Evolutionary conservation across 345 rosid species (phyloP).

Genomic region (Nasturtium officinale): DNA sequence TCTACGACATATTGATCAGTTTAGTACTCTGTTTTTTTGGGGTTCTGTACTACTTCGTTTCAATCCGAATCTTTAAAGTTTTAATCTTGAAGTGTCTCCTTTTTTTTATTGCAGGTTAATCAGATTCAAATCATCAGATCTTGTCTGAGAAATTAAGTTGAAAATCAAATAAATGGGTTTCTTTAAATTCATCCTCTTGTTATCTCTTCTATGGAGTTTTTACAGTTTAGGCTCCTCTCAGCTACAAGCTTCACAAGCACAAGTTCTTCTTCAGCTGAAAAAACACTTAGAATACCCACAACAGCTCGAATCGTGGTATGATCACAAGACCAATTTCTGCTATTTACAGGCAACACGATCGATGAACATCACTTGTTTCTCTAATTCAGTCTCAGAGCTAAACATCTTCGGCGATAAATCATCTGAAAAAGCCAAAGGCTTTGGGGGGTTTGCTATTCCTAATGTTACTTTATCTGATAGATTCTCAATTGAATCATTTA

Average conservation of each 20-base stretch:
- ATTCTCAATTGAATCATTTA: constrained; percentile 74
- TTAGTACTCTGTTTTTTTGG: neutral
- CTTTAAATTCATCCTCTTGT: constrained; percentile 43
- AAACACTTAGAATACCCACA: constrained; percentile 71
- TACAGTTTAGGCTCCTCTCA: constrained; percentile 52
- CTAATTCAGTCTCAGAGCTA: constrained; percentile 56
- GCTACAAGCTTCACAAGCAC: constrained; percentile 72
- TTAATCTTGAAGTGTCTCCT: neutral
- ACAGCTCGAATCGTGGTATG: constrained; percentile 67
- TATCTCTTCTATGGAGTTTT: constrained; percentile 55
- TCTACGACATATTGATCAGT: neutral
- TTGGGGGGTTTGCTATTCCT: constrained; percentile 53
- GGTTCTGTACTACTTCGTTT: constrained; percentile 6
- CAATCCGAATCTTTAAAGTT: neutral
- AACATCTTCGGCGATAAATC: constrained; percentile 58
- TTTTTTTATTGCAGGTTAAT: constrained; percentile 28
- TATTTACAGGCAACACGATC: constrained; percentile 47
- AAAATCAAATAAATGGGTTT: constrained; percentile 45
- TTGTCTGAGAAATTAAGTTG: constrained; percentile 12
- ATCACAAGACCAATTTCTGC: constrained; percentile 61
- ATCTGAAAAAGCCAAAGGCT: constrained; percentile 35
- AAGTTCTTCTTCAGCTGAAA: constrained; percentile 73
- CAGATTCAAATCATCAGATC: constrained; percentile 20
- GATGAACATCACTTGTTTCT: constrained; percentile 64
- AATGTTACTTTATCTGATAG: constrained; percentile 55